Evolutionary conservation across 441 rosid species (phyloP).

Genomic region (Eruca vesicaria): DNA sequence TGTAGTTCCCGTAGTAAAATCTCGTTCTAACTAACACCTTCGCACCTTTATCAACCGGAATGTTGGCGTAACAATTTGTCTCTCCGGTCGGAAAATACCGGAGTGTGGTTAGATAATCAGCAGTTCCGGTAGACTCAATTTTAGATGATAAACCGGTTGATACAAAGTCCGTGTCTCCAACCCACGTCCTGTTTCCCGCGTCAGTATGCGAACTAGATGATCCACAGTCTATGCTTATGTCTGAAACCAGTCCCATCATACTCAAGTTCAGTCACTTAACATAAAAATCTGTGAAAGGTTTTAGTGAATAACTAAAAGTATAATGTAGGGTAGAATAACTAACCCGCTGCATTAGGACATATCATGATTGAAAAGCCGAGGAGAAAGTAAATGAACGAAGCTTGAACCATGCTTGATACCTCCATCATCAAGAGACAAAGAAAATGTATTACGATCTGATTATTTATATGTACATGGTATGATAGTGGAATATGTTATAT

Average conservation of each 20-base stretch:
- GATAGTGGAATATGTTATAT: neutral
- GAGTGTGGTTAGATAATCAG: conserved; percentile 39
- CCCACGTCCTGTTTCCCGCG: conserved; percentile 32
- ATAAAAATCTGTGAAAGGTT: too few relatives aligned
- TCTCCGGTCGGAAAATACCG: conserved; percentile 45
- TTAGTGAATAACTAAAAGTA: too few relatives aligned
- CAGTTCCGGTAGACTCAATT: neutral
- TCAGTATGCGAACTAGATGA: conserved; percentile 36
- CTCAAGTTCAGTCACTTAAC: too few relatives aligned
- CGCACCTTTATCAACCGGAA: conserved; percentile 23
- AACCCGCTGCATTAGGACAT: conserved; percentile 17
- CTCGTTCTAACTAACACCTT: conserved; percentile 36
- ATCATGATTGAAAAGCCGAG: conserved; percentile 7
- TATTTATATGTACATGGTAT: neutral
- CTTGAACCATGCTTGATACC: conserved; percentile 14
- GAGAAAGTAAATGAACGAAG: conserved; percentile 1
- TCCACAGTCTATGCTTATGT: conserved; percentile 54
- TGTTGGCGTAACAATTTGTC: conserved; percentile 50
- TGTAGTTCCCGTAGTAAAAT: conserved; percentile 50
- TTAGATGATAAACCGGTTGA: conserved; percentile 22
- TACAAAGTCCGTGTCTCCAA: conserved; percentile 43
- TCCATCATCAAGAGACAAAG: neutral
- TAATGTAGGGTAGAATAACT: neutral
- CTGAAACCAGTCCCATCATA: conserved; percentile 13
- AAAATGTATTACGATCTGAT: neutral